These are phyloP conservation scores for Dendrocalamus latiflorus DNA, from an alignment of 202 grass and related monocot species.

Conservation along the genomic window DNA sequence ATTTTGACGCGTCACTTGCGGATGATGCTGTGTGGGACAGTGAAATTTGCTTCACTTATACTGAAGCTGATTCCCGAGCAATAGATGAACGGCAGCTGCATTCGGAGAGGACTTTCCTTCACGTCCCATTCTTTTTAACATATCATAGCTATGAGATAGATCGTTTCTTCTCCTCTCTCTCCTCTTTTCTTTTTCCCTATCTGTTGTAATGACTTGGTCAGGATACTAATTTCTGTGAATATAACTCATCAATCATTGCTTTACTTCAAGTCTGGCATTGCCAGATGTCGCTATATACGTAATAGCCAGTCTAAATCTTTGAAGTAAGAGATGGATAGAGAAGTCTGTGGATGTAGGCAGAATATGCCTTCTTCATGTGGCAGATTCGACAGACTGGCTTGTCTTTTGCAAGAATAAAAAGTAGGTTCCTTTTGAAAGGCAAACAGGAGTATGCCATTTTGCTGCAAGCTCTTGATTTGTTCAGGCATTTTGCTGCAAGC, in stretches of 20 bases:
- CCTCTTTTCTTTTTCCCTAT: not conserved
- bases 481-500: no score
- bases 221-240: conserved; percentile 67
- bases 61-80: conserved; percentile 26
- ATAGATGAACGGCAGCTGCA: conserved; percentile 14
- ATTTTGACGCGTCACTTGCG: conserved; percentile 7
- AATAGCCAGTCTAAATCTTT: conserved; percentile 16
- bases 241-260: conserved; percentile 56
- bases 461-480: conserved; percentile 6
- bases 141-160: conserved; percentile 44
- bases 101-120: conserved; percentile 34
- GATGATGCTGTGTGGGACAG: conserved; percentile 34
- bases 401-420: conserved; percentile 4
- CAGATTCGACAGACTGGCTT: not conserved
- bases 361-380: conserved; percentile 32
- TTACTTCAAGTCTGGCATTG: conserved; percentile 11
- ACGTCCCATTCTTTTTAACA: conserved; percentile 51
- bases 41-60: conserved; percentile 44
- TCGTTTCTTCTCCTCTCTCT: not conserved
- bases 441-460: conserved; percentile 6
- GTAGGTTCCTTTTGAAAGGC: conserved; percentile 20
- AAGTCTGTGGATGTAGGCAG: conserved; percentile 26
- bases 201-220: conserved; percentile 41
- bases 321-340: conserved; percentile 7
- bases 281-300: conserved; percentile 22